A percentile compares a stretch with the other conserved stretches of the same genome.
Conservation (phyloP, 2,329 filamentous ascomycete species). For the Xylaria arbuscula region DNA sequence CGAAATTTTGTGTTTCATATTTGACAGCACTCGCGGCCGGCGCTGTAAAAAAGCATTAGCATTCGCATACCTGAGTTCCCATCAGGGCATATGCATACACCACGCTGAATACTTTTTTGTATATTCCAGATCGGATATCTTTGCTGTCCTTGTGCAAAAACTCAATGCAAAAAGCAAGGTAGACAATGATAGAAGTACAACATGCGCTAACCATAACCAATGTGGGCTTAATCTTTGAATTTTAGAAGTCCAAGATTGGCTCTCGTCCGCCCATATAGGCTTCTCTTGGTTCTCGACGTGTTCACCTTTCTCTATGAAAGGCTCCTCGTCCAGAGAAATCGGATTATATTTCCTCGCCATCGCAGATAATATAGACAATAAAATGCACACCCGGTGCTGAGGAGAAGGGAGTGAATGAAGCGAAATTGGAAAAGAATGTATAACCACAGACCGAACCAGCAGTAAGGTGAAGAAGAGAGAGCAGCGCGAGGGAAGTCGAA, state of each 20-base stretch:
- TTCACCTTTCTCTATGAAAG: slow-evolving; percentile 48
- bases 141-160: slow-evolving; percentile 53
- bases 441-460: slow-evolving; percentile 27
- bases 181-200: slow-evolving; percentile 54
- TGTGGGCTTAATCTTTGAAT: slow-evolving; percentile 45
- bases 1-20: slow-evolving; percentile 63
- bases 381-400: slow-evolving; percentile 48
- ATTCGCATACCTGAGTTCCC: slow-evolving; percentile 10
- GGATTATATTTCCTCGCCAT: slow-evolving; percentile 53
- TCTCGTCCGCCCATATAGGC: slow-evolving; percentile 39
- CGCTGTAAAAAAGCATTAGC: slow-evolving; percentile 49
- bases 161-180: slow-evolving; percentile 56
- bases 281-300: slow-evolving; percentile 43
- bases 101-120: slow-evolving; percentile 58
- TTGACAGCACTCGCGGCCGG: slow-evolving; percentile 59
- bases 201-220: slow-evolving; percentile 57
- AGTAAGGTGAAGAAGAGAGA: slow-evolving; percentile 17
- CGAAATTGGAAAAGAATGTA: slow-evolving; percentile 18
- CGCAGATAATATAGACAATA: slow-evolving; percentile 34
- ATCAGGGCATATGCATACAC: slow-evolving; percentile 52
- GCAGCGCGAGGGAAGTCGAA: slow-evolving; percentile 12
- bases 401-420: slow-evolving; percentile 32
- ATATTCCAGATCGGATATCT: slow-evolving; percentile 50
- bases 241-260: slow-evolving; percentile 34
- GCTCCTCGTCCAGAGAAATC: slow-evolving; percentile 54